Evolutionary conservation across 2,329 filamentous ascomycete species (phyloP), one percentile per base, ranked within the genome.

Genomic region (Venturia pyrina): DNA sequence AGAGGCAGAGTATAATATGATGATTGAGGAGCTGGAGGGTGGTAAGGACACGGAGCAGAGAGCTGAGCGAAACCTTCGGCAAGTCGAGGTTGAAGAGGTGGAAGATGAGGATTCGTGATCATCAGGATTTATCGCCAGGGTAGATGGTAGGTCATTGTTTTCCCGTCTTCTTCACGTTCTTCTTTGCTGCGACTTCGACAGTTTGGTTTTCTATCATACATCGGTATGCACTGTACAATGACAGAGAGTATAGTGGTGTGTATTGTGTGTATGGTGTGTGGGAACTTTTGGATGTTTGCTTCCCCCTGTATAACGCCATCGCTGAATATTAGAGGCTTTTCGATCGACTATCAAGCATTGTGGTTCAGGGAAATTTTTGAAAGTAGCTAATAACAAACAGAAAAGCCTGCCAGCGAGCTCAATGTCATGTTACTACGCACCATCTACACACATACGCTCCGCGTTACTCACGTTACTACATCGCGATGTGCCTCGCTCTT

Each of bases 81-180:
- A 53, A 24, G 67, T 68, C 5, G 66, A 68, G 24, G 65, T 68
- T 10, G 67, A 68, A 34, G 67, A 68, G 43, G 66, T 68, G 40
- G 60, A 64, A 41, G 67, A 68, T 57, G 67, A 68, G 50, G 66
- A 67, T 28, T 43, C 37, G 34, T 65, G 60, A 64, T 21, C 11
- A 13, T 21, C 21, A 17, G 43, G 19, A 19, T 21, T n/a, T 3
- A 7, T 11, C 53, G 28, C 32, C 32, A n/a, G 24, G 24, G 37
- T 40, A 59, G 53, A 37, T 59, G 11, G 28, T 59, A 59, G 28
- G 53, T 37, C 28, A 59, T 37, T 24, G 5, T 2, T 59, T n/a
- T 13, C 19, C n/a, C 19, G 7, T 37, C 24, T 37, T 37, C 53
- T 59, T 53, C 21, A 11, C 48, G n/a, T 10, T 50, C 21, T 28